These are phyloP conservation scores for Phialocephala sp. DNA, from an alignment of 2,329 filamentous ascomycete species.

Conservation along the genomic window DNA sequence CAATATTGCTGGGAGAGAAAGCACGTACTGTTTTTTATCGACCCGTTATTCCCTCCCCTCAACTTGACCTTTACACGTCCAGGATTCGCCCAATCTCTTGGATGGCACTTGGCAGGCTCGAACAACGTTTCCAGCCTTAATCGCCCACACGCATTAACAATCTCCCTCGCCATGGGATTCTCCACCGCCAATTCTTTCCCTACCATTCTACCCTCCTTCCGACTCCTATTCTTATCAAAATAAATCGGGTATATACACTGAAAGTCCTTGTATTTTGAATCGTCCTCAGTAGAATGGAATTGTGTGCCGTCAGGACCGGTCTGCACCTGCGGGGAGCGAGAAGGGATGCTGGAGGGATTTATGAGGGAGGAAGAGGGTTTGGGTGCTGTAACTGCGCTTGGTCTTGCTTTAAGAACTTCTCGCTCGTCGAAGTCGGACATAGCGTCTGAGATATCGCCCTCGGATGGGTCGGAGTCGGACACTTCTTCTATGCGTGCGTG, in stretches of 20 bases:
- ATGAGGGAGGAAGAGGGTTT: constrained; percentile 41
- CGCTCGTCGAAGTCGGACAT: constrained; percentile 60
- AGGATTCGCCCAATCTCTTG: constrained; percentile 97
- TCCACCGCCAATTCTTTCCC: constrained; percentile 71
- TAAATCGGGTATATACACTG: constrained; percentile 95
- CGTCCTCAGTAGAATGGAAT: constrained; percentile 51
- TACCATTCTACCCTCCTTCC: constrained; percentile 83
- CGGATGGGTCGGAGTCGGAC: constrained; percentile 75
- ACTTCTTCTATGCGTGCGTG: constrained; percentile 93
- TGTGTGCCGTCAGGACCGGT: constrained; percentile 41
- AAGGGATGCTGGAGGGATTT: constrained; percentile 48
- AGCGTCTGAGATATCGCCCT: constrained; percentile 77
- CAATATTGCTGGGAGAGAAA: background rate
- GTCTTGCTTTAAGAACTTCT: constrained; percentile 40
- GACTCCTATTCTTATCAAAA: constrained; percentile 79
- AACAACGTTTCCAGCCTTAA: constrained; percentile 77
- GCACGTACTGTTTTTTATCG: constrained; percentile 68
- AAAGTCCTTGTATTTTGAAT: constrained; percentile 71
- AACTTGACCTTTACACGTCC: constrained; percentile 84
- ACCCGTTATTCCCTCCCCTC: constrained; percentile 60
- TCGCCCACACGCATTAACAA: constrained; percentile 81
- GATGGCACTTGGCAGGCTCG: constrained; percentile 90
- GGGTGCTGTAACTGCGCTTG: constrained; percentile 40
- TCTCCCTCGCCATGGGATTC: constrained; percentile 88
- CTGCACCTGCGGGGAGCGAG: constrained; percentile 40